These are phyloP conservation scores for Cyathus pygmaeus DNA, from an alignment of 1,284 basidiomycete species.

Conservation along the genomic window DNA sequence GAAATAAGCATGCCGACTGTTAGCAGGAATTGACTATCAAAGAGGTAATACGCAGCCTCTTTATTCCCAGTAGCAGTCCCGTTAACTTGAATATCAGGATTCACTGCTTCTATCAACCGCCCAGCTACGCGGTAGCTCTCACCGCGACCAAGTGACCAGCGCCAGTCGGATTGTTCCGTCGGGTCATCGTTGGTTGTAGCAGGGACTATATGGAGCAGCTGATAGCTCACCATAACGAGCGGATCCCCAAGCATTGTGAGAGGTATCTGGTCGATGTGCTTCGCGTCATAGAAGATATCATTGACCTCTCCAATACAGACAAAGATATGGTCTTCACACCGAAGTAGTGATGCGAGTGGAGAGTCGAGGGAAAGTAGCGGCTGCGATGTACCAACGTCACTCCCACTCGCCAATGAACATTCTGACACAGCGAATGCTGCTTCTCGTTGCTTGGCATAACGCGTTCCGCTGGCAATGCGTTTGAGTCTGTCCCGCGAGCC, in stretches of 20 bases:
- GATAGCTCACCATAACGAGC: constrained; percentile 25
- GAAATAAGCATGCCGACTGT: constrained; percentile 19
- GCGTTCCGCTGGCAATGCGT: too few species aligned
- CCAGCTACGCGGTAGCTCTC: constrained; percentile 19
- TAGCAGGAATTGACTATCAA: constrained; percentile 23
- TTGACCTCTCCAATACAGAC: constrained; percentile 36
- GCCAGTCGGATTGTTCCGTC: constrained; percentile 22
- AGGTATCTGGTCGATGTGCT: constrained; percentile 18
- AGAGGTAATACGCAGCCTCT: constrained; percentile 23
- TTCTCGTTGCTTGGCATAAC: too few species aligned
- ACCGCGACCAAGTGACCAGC: constrained; percentile 12
- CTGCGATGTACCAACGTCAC: constrained; percentile 4
- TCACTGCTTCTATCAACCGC: constrained; percentile 24
- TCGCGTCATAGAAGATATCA: constrained; percentile 19
- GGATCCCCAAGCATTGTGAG: constrained; percentile 26
- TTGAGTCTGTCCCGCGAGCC: too few species aligned
- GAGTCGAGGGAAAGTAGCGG: constrained; percentile 16
- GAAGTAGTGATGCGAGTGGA: constrained; percentile 27
- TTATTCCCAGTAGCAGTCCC: constrained; percentile 7
- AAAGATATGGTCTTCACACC: constrained; percentile 22
- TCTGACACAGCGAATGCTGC: constrained; percentile 6
- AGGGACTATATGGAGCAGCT: constrained; percentile 26
- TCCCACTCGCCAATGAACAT: constrained; percentile 2
- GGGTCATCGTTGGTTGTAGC: constrained; percentile 27
- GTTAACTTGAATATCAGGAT: constrained; percentile 17